These are phyloP conservation scores for Zoysia japonica DNA, from an alignment of 176 grass and related monocot species.

Conservation along the genomic window DNA sequence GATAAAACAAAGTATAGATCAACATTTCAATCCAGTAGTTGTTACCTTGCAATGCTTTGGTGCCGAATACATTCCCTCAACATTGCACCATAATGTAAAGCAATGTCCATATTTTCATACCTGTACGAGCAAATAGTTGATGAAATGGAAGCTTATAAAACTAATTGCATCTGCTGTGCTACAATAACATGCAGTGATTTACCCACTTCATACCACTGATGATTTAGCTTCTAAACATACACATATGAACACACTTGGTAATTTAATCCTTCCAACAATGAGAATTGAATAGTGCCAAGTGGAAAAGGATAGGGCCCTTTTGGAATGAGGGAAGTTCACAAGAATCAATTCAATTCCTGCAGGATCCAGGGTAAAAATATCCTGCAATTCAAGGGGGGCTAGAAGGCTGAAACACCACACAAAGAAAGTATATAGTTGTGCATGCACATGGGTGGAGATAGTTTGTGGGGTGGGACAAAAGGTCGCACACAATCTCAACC, in stretches of 20 bases:
- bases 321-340: background rate
- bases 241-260: constrained; percentile 1
- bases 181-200: background rate
- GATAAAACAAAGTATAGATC: background rate
- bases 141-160: constrained; percentile 5
- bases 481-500: background rate
- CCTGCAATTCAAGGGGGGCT: background rate
- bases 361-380: background rate
- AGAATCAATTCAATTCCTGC: background rate
- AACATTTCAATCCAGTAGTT: constrained; percentile 30
- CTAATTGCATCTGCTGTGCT: background rate
- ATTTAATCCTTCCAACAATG: background rate
- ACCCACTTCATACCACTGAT: background rate
- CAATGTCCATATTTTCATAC: constrained; percentile 96
- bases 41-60: constrained; percentile 92
- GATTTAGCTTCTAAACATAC: background rate
- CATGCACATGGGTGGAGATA: background rate
- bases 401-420: background rate
- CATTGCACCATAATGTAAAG: constrained; percentile 97
- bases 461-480: background rate
- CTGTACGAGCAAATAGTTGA: constrained; percentile 44
- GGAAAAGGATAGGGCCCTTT: background rate
- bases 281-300: background rate
- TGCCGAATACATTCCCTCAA: constrained; percentile 98
- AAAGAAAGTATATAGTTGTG: background rate